Evolutionary conservation across 768 basidiomycete species (phyloP).

Genomic region (Infundibulicybe gibba): DNA sequence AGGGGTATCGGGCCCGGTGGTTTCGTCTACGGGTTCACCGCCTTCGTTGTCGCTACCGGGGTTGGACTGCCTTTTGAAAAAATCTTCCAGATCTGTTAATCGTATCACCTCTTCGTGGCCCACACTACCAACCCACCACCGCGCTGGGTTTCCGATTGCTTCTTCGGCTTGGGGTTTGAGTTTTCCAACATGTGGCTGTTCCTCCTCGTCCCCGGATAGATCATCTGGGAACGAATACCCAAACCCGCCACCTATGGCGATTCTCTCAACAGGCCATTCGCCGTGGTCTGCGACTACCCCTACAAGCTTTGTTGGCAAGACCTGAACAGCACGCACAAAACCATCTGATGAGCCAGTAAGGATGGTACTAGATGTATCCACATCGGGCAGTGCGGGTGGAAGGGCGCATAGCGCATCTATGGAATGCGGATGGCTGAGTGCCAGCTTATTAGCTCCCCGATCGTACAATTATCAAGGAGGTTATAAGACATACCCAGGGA

Average conservation of each 20-base stretch:
- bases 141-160: conserved; percentile 15
- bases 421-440: conserved; percentile 79
- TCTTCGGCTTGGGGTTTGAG: conserved; percentile 11
- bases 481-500: conserved; percentile 63
- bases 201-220: conserved; percentile 9
- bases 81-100: conserved; percentile 78
- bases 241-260: conserved; percentile 52
- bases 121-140: conserved; percentile 89
- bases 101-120: conserved; percentile 87
- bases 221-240: conserved; percentile 26
- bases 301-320: conserved; percentile 85
- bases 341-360: conserved; percentile 94
- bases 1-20: conserved; percentile 20
- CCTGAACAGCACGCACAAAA: conserved; percentile 78
- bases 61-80: conserved; percentile 40
- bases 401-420: conserved; percentile 83
- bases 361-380: conserved; percentile 65
- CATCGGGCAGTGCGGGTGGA: conserved; percentile 55
- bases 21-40: conserved; percentile 31
- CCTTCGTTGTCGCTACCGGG: conserved; percentile 24
- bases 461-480: background rate
- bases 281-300: conserved; percentile 92
- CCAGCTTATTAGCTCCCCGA: conserved; percentile 6
- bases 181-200: background rate
- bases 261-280: conserved; percentile 87